Conservation (phyloP, 257 asterid species). For the Solanum okadae region DNA sequence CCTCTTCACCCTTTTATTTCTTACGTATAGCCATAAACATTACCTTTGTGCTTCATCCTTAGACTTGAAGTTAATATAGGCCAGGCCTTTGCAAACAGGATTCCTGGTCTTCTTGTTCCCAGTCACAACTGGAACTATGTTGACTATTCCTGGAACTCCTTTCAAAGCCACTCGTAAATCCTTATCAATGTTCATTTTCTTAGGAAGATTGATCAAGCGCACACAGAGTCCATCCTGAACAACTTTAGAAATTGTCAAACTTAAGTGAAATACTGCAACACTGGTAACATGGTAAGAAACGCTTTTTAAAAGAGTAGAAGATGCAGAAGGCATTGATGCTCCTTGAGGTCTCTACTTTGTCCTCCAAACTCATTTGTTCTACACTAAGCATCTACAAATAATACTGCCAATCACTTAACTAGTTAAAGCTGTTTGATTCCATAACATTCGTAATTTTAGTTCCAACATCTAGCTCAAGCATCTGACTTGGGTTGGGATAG, state of each 20-base stretch:
- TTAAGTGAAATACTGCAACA: neutral
- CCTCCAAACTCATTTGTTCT: neutral
- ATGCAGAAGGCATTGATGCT: neutral
- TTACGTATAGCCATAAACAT: neutral
- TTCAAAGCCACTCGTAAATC: constrained; percentile 64
- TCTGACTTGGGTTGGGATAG: neutral
- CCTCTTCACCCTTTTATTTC: neutral
- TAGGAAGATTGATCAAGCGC: constrained; percentile 83
- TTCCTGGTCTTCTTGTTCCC: constrained; percentile 88
- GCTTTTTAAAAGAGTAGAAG: neutral
- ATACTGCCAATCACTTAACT: neutral
- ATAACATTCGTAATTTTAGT: neutral
- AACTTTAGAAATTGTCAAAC: constrained; percentile 20
- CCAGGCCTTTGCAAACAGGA: constrained; percentile 86
- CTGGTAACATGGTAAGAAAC: neutral
- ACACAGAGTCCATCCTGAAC: constrained; percentile 47
- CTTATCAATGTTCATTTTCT: constrained; percentile 73
- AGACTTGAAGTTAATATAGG: constrained; percentile 57
- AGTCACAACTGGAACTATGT: constrained; percentile 65
- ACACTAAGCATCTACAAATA: neutral
- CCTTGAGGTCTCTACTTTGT: neutral
- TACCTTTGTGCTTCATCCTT: constrained; percentile 68
- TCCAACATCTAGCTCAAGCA: neutral
- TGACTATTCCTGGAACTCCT: constrained; percentile 59
- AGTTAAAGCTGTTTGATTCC: neutral